A percentile compares a stretch with the other conserved stretches of the same genome.
Conservation (phyloP, 2,329 filamentous ascomycete genomes). For the Sphaerulina vaccinii region DNA sequence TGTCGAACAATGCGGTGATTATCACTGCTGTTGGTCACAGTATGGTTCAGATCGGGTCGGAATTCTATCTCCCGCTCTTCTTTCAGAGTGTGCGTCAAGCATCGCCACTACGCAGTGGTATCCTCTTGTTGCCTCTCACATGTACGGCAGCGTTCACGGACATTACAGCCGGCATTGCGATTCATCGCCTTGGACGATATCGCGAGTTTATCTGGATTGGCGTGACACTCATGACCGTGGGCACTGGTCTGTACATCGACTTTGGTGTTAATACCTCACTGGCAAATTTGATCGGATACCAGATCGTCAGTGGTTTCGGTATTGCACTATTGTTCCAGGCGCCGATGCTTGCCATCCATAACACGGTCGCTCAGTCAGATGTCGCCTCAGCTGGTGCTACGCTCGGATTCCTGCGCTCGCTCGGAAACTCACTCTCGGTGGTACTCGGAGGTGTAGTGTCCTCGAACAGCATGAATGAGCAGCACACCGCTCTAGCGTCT, state of each 20-base stretch:
- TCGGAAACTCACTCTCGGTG: conserved; percentile 49
- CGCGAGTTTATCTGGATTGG: conserved; percentile 42
- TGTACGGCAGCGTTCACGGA: conserved; percentile 46
- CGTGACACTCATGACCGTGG: conserved; percentile 43
- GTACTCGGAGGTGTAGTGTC: conserved; percentile 54
- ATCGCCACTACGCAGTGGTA: conserved; percentile 57
- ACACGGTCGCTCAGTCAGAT: conserved; percentile 46
- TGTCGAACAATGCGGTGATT: conserved; percentile 60
- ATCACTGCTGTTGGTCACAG: conserved; percentile 49
- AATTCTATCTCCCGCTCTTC: conserved; percentile 72
- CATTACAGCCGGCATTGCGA: conserved; percentile 50
- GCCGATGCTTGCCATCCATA: conserved; percentile 57
- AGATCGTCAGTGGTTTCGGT: conserved; percentile 53
- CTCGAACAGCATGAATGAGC: conserved; percentile 44
- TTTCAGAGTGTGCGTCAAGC: conserved; percentile 67
- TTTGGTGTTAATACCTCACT: not conserved
- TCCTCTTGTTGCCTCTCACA: conserved; percentile 62
- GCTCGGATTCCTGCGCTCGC: conserved; percentile 48
- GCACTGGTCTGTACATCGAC: conserved; percentile 41
- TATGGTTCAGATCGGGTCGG: conserved; percentile 60
- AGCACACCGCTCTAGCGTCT: conserved; percentile 12
- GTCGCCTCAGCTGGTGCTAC: conserved; percentile 54
- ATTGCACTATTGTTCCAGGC: conserved; percentile 54
- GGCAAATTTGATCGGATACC: conserved; percentile 41
- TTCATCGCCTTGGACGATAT: conserved; percentile 52